Evolutionary conservation across 169 alveolate genomes (phyloP).

Genomic region (Perkinsus chesapeaki): DNA sequence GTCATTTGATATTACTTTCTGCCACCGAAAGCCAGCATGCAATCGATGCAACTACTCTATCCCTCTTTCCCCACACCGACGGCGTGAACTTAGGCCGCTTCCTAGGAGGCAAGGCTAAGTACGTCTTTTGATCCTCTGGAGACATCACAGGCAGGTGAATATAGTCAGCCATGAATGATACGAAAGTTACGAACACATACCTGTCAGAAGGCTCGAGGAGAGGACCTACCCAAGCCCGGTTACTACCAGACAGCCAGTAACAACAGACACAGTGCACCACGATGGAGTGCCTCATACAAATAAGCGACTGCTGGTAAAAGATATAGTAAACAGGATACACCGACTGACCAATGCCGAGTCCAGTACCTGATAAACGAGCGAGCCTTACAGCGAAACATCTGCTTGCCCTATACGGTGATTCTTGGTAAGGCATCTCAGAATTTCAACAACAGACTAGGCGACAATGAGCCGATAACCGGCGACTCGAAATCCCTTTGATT

Average conservation of each 20-base stretch:
- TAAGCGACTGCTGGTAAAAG: background rate
- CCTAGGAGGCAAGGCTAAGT: background rate
- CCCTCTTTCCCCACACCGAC: background rate
- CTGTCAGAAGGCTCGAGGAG: background rate
- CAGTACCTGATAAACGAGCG: background rate
- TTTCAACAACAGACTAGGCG: too few relatives aligned
- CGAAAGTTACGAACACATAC: background rate
- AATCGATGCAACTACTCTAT: background rate
- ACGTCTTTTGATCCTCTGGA: background rate
- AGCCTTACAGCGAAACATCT: background rate
- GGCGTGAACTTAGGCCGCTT: background rate
- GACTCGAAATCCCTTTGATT: too few relatives aligned
- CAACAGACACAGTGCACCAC: background rate
- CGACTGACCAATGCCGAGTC: background rate
- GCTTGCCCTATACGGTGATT: too few relatives aligned
- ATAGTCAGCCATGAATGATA: background rate
- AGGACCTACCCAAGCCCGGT: too few relatives aligned
- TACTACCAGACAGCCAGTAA: background rate
- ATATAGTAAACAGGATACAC: background rate
- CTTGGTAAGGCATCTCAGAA: too few relatives aligned
- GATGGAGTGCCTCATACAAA: background rate
- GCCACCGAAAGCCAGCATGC: background rate
- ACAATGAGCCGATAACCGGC: too few relatives aligned
- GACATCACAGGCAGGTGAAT: background rate
- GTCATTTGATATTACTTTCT: background rate